phyloP scores from a whole-genome alignment of 1,139 yeast species.

The Magnusiomyces paraingens region DNA sequence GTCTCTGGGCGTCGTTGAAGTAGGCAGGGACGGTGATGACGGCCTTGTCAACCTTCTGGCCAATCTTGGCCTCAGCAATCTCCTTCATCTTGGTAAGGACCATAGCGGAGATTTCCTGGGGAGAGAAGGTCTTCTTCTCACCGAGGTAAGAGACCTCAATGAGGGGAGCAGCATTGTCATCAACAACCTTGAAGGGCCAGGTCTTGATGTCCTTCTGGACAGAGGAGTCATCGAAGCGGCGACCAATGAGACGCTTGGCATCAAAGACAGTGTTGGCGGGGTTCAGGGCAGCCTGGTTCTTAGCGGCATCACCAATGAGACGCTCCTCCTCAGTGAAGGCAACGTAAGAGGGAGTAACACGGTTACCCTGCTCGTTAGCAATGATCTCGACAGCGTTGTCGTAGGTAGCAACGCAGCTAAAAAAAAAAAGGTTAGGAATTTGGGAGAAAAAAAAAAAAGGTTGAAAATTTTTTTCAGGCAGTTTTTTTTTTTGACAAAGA shows the following conservation, averaged over 20 bases:
- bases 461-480: too few relatives aligned
- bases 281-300: conserved; percentile 98
- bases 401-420: conserved; percentile 69
- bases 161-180: conserved; percentile 79
- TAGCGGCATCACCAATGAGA: conserved; percentile 98
- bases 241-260: conserved; percentile 97
- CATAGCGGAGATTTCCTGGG: conserved; percentile 97
- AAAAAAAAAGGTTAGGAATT: conserved; percentile 10
- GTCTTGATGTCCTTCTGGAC: conserved; percentile 95
- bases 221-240: conserved; percentile 82
- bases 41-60: conserved; percentile 89
- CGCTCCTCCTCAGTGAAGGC: conserved; percentile 97
- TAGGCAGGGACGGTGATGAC: conserved; percentile 96
- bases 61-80: conserved; percentile 93
- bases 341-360: conserved; percentile 97
- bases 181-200: conserved; percentile 94
- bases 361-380: conserved; percentile 99
- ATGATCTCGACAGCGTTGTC: conserved; percentile 80
- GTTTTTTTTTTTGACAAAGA: too few relatives aligned
- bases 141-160: conserved; percentile 91
- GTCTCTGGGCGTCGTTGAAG: conserved; percentile 97
- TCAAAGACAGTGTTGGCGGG: conserved; percentile 95
- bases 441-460: too few relatives aligned
- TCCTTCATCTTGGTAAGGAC: conserved; percentile 97
- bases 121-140: conserved; percentile 90